Evolutionary conservation across 2,329 filamentous ascomycete genomes (phyloP).

Genomic region (Penicillium sp.): DNA sequence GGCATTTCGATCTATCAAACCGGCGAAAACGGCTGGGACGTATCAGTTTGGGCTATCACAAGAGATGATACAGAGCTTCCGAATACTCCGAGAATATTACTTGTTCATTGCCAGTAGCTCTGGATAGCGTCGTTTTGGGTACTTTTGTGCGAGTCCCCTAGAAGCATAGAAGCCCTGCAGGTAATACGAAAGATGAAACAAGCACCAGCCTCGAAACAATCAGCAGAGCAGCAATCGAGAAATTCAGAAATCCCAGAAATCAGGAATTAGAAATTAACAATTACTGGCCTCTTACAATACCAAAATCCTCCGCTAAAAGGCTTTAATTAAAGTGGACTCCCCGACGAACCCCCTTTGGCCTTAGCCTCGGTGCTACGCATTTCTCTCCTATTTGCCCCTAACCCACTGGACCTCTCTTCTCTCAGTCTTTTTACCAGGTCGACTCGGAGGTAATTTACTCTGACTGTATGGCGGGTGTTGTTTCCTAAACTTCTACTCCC

Average conservation of each 20-base stretch:
- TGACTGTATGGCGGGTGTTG: conserved; percentile 4
- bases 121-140: neutral
- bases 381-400: conserved; percentile 18
- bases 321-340: conserved; percentile 14
- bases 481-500: conserved; percentile 24
- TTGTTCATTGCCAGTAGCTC: too few relatives aligned
- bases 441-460: conserved; percentile 7
- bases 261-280: neutral
- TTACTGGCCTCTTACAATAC: neutral
- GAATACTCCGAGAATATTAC: too few relatives aligned
- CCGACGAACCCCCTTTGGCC: conserved; percentile 15
- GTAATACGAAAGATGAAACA: neutral
- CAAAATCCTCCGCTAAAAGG: neutral
- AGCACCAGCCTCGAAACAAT: neutral
- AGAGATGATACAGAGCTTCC: neutral
- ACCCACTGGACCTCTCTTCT: conserved; percentile 3
- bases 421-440: conserved; percentile 11
- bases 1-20: neutral
- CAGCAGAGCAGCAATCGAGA: too few relatives aligned
- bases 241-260: too few relatives aligned
- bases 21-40: neutral
- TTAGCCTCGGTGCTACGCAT: conserved; percentile 19
- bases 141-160: neutral
- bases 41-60: neutral
- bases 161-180: neutral